Base-by-base conservation (phyloP, 176 grass and related monocot species). In the Tillandsia leiboldiana region DNA sequence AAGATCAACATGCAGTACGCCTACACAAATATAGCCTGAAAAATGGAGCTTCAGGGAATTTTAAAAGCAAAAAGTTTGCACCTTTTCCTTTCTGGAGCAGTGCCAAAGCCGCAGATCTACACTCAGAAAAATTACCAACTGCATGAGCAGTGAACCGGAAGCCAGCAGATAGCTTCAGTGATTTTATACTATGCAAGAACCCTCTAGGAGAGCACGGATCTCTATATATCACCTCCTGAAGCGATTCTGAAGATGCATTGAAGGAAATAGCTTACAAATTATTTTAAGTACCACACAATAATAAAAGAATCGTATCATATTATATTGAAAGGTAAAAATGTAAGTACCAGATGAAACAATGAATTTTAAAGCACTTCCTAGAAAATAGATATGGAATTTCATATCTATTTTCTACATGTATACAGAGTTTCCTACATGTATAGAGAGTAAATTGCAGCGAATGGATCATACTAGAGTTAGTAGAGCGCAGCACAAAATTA, bases 141-240 rank as follows among this genome's bases (percentile, higher is more conserved):
- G 86, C 77, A 81, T 80, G 79, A 64, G 69, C 73, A 75, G 70
- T 73, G 11, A 56, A 52, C 57, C 64, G 64, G 75, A 86, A 58
- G 69, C 71, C 79, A 68, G 76, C 78, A 74, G 89, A 83, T 72
- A 74, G 66, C 69, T 83, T 85, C 48, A 28, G 15, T 72, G 68
- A 51, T 83, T 69, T 75, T 52, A 13, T 24, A 24, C 65, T 70
- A 69, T 12, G 51, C 18, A 70, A 66, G 81, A 84, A 90, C 65
- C 89, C 93, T 77, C 74, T 90, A 56, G 89, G 89, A 50, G 84
- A 87, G 79, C 89, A 97, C 71, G 93, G 93, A 83, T 97, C 88
- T 67, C 56, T 74, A 79, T 97, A 97, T 66, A 72, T 87, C 66
- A 56, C 74, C 79, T 79, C 65, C 66, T 83, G 70, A 72, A 71